Conservation (phyloP, 192 early-diverging fungal species). For the Powellomyces hirtus region DNA sequence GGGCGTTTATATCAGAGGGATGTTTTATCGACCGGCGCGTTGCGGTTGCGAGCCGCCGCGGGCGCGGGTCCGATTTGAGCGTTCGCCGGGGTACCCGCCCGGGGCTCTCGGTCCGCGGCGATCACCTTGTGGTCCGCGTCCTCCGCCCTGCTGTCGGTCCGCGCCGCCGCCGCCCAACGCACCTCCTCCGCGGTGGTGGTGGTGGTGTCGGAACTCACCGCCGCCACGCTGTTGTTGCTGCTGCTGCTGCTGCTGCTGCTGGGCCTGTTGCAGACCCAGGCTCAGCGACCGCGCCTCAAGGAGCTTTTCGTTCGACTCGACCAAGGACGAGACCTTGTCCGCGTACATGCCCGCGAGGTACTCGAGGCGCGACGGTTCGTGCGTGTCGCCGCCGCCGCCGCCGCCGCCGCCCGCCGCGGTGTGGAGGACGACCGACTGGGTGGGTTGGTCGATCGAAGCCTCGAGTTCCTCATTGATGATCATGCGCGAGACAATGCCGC, state of each 20-base stretch:
- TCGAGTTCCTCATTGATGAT: slow-evolving; percentile 89
- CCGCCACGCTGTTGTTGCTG: neutral
- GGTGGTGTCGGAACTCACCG: neutral
- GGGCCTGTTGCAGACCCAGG: slow-evolving; percentile 37
- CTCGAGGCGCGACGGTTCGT: slow-evolving; percentile 74
- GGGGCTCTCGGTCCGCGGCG: no score
- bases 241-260: slow-evolving; percentile 28
- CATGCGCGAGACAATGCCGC: slow-evolving; percentile 86
- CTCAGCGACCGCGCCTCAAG: slow-evolving; percentile 56
- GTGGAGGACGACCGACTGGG: slow-evolving; percentile 65
- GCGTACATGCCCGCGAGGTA: slow-evolving; percentile 80
- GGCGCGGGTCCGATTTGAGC: no score
- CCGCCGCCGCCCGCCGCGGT: slow-evolving; percentile 33
- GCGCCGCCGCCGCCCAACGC: slow-evolving; percentile 3
- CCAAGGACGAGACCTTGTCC: slow-evolving; percentile 81
- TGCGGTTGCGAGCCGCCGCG: no score
- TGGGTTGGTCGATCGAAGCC: slow-evolving; percentile 84
- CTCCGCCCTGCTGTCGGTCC: neutral
- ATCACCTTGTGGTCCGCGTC: no score
- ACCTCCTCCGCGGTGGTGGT: neutral
- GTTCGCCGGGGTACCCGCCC: no score
- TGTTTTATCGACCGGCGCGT: no score
- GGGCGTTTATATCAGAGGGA: no score
- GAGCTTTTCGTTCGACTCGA: slow-evolving; percentile 89
- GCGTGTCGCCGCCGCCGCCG: no score